Percentiles rank a stretch among this genome's conserved stretches.
Evolutionary conservation across 768 basidiomycete species (phyloP).

Genomic region (Daedaleopsis nitida): DNA sequence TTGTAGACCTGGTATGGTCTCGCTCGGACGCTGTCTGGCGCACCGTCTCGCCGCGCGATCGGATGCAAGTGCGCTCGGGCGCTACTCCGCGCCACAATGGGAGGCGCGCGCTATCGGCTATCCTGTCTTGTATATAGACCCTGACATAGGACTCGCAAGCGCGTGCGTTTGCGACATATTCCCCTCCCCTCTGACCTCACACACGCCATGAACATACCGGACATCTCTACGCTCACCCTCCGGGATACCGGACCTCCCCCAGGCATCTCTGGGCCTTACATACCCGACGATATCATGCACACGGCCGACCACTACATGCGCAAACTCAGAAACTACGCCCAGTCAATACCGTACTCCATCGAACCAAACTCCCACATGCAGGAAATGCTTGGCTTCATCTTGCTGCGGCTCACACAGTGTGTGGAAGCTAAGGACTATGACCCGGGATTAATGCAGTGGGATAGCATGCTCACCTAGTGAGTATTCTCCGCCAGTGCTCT

Average conservation of each 20-base stretch:
- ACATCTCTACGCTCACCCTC: constrained; percentile 48
- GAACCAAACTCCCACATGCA: constrained; percentile 80
- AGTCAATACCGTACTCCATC: constrained; percentile 72
- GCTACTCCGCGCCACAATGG: constrained; percentile 9
- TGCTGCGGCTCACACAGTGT: constrained; percentile 68
- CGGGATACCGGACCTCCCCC: constrained; percentile 41
- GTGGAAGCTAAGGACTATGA: constrained; percentile 83
- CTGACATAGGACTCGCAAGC: constrained; percentile 18
- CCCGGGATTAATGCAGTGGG: constrained; percentile 79
- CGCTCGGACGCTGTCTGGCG: no score
- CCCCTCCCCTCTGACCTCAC: constrained; percentile 24
- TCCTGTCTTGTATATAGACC: constrained; percentile 10
- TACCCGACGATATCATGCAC: constrained; percentile 35
- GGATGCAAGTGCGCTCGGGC: neutral
- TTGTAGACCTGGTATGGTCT: no score
- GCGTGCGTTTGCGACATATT: constrained; percentile 30
- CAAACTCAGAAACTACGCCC: constrained; percentile 65
- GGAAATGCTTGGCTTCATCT: constrained; percentile 71
- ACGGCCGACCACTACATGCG: constrained; percentile 50
- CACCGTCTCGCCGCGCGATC: neutral
- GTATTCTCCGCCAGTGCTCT: constrained; percentile 31
- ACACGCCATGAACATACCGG: constrained; percentile 46
- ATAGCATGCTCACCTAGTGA: constrained; percentile 71
- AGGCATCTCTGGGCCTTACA: constrained; percentile 27
- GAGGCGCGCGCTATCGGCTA: constrained; percentile 11